Percentiles rank a stretch among this genome's conserved stretches.
Conservation (phyloP, 164 flowering plant genomes). For the Vitis cinerea region DNA sequence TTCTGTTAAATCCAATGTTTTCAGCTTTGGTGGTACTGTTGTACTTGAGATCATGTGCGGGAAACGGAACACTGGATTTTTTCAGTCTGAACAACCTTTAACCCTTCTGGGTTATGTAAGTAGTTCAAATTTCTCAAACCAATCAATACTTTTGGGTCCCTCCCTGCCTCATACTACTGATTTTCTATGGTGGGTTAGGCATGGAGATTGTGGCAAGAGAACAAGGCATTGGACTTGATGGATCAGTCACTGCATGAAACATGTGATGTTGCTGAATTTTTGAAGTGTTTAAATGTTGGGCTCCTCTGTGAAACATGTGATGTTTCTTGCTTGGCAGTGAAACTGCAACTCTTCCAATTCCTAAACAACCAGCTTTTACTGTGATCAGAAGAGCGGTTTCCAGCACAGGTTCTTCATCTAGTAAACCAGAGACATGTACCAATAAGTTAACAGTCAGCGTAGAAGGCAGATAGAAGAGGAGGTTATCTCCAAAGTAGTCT, state of each 20-base stretch:
- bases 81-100: no score
- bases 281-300: slow-evolving; percentile 3
- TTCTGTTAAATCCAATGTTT: no score
- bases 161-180: background rate
- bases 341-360: background rate
- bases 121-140: background rate
- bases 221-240: slow-evolving; percentile 6
- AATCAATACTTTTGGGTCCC: background rate
- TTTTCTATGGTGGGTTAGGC: slow-evolving; percentile 8
- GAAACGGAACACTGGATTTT: no score
- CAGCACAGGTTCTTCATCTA: slow-evolving; percentile 7
- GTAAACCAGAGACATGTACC: no score
- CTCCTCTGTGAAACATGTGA: slow-evolving; percentile 6
- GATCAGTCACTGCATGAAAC: background rate
- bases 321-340: slow-evolving; percentile 9
- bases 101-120: no score
- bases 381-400: background rate
- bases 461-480: background rate
- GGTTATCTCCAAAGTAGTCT: no score
- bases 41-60: no score
- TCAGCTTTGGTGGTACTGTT: no score
- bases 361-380: slow-evolving; percentile 4
- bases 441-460: background rate
- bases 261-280: background rate
- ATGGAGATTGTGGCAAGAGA: slow-evolving; percentile 30